These are phyloP conservation scores for Melampsora americana DNA, from an alignment of 1,284 basidiomycete species.

Conservation along the genomic window DNA sequence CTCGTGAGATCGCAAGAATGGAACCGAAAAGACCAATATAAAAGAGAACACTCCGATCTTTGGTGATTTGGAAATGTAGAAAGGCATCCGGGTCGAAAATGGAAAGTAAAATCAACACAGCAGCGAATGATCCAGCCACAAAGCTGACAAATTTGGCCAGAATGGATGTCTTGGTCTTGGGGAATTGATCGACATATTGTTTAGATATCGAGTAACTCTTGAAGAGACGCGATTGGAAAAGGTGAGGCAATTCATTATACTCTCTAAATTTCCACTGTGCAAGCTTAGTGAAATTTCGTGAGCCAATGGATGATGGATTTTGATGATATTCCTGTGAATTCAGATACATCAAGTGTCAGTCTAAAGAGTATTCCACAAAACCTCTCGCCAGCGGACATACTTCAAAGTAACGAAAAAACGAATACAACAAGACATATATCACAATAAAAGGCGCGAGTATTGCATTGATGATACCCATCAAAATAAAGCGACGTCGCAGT, in stretches of 20 bases:
- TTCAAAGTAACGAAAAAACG: slow-evolving; percentile 99
- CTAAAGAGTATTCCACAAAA: not conserved
- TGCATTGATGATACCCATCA: slow-evolving; percentile 92
- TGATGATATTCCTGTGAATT: slow-evolving; percentile 80
- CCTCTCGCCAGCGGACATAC: slow-evolving; percentile 6
- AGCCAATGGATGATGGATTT: slow-evolving; percentile 88
- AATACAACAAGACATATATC: slow-evolving; percentile 92
- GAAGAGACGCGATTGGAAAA: slow-evolving; percentile 79
- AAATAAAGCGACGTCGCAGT: slow-evolving; percentile 77
- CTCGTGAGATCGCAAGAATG: slow-evolving; percentile 79
- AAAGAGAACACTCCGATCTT: slow-evolving; percentile 86
- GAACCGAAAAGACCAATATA: slow-evolving; percentile 84
- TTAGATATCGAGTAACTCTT: slow-evolving; percentile 83
- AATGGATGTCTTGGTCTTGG: slow-evolving; percentile 84
- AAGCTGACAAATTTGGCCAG: slow-evolving; percentile 80
- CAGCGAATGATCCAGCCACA: slow-evolving; percentile 90
- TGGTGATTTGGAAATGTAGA: slow-evolving; percentile 89
- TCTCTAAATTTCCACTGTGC: slow-evolving; percentile 99
- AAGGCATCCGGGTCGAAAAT: slow-evolving; percentile 76
- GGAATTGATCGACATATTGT: slow-evolving; percentile 95
- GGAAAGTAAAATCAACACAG: slow-evolving; percentile 84
- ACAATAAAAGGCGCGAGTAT: slow-evolving; percentile 96
- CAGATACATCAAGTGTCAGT: not conserved
- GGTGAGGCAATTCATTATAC: slow-evolving; percentile 94
- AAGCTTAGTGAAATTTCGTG: slow-evolving; percentile 85